Evolutionary conservation across 176 grass and related monocot genomes (phyloP).

Genomic region (Bonia amplexicaulis): DNA sequence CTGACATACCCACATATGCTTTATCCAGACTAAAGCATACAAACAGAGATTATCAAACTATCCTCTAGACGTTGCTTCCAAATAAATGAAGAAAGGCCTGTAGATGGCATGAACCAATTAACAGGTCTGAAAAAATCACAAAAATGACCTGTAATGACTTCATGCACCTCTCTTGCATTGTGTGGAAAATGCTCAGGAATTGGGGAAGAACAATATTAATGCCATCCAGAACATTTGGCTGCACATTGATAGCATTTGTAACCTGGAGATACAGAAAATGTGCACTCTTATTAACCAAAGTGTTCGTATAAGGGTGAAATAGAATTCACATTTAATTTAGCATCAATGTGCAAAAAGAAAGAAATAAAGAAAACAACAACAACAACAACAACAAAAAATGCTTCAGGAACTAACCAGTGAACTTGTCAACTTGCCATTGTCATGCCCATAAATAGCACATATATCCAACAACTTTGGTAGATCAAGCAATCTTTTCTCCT

Average conservation of each 20-base stretch:
- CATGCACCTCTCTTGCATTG: constrained; percentile 82
- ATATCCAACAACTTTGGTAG: constrained; percentile 93
- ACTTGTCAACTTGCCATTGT: constrained; percentile 71
- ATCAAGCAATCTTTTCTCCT: constrained; percentile 89
- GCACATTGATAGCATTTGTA: constrained; percentile 70
- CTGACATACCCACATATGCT: not conserved
- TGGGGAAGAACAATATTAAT: constrained; percentile 55
- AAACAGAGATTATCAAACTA: constrained; percentile 23
- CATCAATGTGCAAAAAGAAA: not conserved
- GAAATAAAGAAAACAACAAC: not conserved
- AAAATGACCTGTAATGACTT: constrained; percentile 77
- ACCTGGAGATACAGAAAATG: constrained; percentile 57
- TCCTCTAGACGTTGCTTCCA: not conserved
- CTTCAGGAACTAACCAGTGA: constrained; percentile 58
- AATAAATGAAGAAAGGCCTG: not conserved
- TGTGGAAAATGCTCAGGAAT: constrained; percentile 80
- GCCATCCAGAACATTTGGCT: constrained; percentile 51
- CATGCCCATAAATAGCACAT: constrained; percentile 89
- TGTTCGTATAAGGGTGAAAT: not conserved
- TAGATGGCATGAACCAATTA: not conserved
- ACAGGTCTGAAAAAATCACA: not conserved
- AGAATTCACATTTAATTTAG: not conserved
- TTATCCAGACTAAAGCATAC: constrained; percentile 8
- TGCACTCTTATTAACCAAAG: constrained; percentile 10
- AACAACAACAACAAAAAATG: constrained; percentile 19